Base-by-base conservation (phyloP, 2,329 filamentous ascomycete species). In the Phialophora expanda region DNA sequence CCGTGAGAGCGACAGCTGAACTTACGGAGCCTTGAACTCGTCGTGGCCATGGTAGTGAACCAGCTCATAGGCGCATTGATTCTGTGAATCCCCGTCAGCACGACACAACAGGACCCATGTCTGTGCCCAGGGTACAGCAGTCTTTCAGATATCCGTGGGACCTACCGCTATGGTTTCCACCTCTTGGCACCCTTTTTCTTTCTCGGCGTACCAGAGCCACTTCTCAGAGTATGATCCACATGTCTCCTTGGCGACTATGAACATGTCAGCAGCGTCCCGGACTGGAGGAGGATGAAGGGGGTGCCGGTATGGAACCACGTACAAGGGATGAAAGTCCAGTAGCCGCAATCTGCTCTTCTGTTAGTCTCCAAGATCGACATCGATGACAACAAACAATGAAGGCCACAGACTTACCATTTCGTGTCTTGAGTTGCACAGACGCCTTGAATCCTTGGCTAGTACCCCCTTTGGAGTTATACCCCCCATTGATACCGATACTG, bases 21-120 rank as follows among this genome's bases (percentile, higher is more conserved):
- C 38, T 44, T 44, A 44, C 38, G 17, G 6, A 8, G 17, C 17
- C 14, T 24, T 20, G 34, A 38, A 28, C 38, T 17, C n/a, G 30
- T 22, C 20, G 6, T 38, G 12, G 20, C 44, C 46, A 12, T 38
- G 12, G 89, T 87, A 55, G 91, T 96, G 66, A 93, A 98, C 76
- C 88, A 91, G 44, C 26, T 62, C n/a, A 12, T 30, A 46, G 24
- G 26, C 46, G 48, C 64, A 66, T 17, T 46, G 41, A 28, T 66
- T 66, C 48, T 22, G 48, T 14, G 24, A n/a, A 44, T 17, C 17
- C 1, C 17, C 38, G 17, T 44, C 7, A 44, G 38, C 38, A 44
- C 17, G 14, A 44, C 1, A 41, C 4, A n/a, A 41, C 4, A 41
- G 4, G 2, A 20, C 38, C 38, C 2, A 7, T 8, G 38, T 8